Evolutionary conservation across 208 protist genomes (phyloP), one percentile per base, ranked within the genome.

Genomic region (Acanthamoeba sp.): DNA sequence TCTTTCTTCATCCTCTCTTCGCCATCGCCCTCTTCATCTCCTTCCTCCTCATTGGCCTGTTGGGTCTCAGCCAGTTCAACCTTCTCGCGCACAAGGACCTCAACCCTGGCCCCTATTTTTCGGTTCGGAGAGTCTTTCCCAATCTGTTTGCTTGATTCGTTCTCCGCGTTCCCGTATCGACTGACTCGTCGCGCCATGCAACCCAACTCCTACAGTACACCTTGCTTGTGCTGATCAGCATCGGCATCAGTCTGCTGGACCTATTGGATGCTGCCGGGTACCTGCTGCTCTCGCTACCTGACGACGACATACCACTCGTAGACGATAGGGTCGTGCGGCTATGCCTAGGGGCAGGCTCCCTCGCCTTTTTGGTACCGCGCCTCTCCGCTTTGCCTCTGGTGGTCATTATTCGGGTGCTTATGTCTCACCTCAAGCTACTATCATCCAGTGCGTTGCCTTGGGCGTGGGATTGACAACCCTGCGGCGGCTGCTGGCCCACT

Each of bases 41-140:
- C 42, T 89, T 89, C 34, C 36, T 89, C 10, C 45, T 89, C 42
- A 89, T 89, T 7, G 80, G 50, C 9, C 80, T 89, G 80, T 24
- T 66, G n/a, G 80, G 80, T 38, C 45, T 89, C 12, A 55, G 59
- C 7, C 80, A 89, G 27, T 89, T 89, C 80, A 89, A 89, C 45
- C 80, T 89, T 59, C 80, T 89, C 50, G 12, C 80, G 16, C 80
- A 89, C 45, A 89, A 89, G 34, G 80, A 89, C 52, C 52, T 89
- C 80, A 89, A 89, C 52, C 80, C 80, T 5, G 80, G 80, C 16
- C 52, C 42, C 3, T 64, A 9, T 24, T 64, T 89, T 10, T 89
- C 80, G 29, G 80, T 89, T n/a, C n/a, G n/a, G n/a, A n/a, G n/a
- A 50, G 10, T 84, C 29, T 42, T 50, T 34, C 4, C n/a, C n/a